Percentiles rank a stretch among this genome's conserved stretches.
Evolutionary conservation across 2,329 filamentous ascomycete genomes (phyloP).

Genomic region (Aschersonia sp.): DNA sequence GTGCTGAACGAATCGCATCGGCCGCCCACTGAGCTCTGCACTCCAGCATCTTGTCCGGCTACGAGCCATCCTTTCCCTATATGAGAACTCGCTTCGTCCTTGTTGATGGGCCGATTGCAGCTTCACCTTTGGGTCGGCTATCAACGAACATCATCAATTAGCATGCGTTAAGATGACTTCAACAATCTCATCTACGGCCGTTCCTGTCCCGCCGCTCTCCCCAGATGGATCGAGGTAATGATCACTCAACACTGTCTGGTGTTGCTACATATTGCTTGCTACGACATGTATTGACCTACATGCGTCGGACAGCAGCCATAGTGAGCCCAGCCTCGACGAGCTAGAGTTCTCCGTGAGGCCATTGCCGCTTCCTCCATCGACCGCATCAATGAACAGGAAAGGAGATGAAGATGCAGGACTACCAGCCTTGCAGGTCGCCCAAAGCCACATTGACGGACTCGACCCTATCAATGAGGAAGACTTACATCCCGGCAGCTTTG

Average conservation of each 20-base stretch:
- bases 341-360: constrained; percentile 4
- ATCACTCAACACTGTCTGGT: too few relatives aligned
- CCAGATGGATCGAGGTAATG: neutral
- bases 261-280: too few relatives aligned
- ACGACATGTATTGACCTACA: too few relatives aligned
- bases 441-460: constrained; percentile 13
- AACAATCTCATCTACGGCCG: neutral
- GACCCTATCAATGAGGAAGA: constrained; percentile 21
- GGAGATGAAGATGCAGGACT: constrained; percentile 1
- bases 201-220: neutral
- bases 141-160: neutral
- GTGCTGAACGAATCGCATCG: too few relatives aligned
- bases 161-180: neutral
- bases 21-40: too few relatives aligned
- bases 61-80: too few relatives aligned
- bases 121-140: neutral
- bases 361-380: constrained; percentile 3
- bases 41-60: too few relatives aligned
- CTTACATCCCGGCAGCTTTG: constrained; percentile 22
- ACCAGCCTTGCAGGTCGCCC: constrained; percentile 4
- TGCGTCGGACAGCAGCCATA: constrained; percentile 1
- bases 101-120: too few relatives aligned
- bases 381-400: neutral
- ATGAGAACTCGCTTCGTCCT: too few relatives aligned
- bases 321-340: constrained; percentile 5